These are phyloP conservation scores for Talaromyces sp. DNA, from an alignment of 2,329 filamentous ascomycete species.

Conservation along the genomic window DNA sequence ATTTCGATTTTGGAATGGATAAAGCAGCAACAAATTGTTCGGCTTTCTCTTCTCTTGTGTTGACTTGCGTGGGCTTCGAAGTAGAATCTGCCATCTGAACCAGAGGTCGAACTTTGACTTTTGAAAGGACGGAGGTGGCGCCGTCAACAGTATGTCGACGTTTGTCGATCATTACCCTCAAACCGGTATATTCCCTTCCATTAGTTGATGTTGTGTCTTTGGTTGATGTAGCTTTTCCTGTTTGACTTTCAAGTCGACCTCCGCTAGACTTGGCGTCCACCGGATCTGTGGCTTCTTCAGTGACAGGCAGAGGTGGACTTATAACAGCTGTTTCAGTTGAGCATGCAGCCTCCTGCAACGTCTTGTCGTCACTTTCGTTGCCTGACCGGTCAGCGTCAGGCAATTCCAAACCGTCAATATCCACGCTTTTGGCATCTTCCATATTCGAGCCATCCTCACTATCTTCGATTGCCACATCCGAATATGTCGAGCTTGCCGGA, in stretches of 20 bases:
- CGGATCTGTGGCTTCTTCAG: not conserved
- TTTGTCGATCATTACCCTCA: not conserved
- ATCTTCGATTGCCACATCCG: constrained; percentile 27
- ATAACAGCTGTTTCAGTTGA: not conserved
- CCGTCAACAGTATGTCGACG: constrained; percentile 13
- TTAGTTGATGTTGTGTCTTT: not conserved
- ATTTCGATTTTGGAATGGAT: constrained; percentile 10
- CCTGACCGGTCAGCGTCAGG: not conserved
- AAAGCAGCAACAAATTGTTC: not conserved
- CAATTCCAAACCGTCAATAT: not conserved
- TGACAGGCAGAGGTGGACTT: not conserved
- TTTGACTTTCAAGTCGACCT: not conserved
- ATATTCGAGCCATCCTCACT: constrained; percentile 17
- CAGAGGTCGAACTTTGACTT: not conserved
- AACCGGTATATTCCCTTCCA: not conserved
- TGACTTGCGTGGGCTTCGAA: not conserved
- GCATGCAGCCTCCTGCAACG: not conserved
- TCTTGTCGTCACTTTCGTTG: constrained; percentile 1
- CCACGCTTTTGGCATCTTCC: constrained; percentile 3
- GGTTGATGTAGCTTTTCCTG: not conserved
- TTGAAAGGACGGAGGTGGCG: not conserved
- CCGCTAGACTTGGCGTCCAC: not conserved
- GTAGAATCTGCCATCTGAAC: not conserved
- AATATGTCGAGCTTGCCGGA: constrained; percentile 23
- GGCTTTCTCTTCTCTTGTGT: not conserved